These are phyloP conservation scores for Diaporthe australafricana DNA, from an alignment of 2,329 filamentous ascomycete species.

Conservation along the genomic window DNA sequence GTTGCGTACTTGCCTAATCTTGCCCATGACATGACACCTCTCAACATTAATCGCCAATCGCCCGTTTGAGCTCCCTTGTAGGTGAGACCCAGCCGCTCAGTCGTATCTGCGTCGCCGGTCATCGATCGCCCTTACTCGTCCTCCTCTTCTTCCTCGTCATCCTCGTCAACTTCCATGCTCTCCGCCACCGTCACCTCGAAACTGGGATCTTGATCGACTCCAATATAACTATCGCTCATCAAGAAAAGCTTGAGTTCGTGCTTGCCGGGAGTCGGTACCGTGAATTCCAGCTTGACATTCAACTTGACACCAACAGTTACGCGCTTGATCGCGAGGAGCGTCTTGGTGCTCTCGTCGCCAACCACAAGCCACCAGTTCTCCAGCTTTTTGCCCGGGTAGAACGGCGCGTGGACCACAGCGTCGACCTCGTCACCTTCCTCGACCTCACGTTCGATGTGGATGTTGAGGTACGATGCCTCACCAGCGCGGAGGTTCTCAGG, in stretches of 20 bases:
- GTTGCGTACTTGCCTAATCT: constrained; percentile 26
- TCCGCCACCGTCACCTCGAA: constrained; percentile 90
- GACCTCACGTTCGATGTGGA: constrained; percentile 86
- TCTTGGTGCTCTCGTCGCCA: constrained; percentile 90
- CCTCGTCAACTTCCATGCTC: constrained; percentile 94
- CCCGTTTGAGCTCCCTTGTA: background rate
- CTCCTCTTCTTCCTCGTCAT: constrained; percentile 82
- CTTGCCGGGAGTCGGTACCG: constrained; percentile 84
- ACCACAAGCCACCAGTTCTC: constrained; percentile 99
- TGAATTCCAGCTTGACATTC: constrained; percentile 86
- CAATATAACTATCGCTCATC: constrained; percentile 97
- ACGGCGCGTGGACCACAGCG: constrained; percentile 90
- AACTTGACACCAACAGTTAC: constrained; percentile 86
- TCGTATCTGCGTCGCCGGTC: background rate
- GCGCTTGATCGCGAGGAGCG: constrained; percentile 90
- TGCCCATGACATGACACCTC: background rate
- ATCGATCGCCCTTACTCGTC: constrained; percentile 45
- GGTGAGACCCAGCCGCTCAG: background rate
- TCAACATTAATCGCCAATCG: constrained; percentile 1
- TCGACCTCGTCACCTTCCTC: constrained; percentile 80
- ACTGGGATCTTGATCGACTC: constrained; percentile 93
- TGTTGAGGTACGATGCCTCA: constrained; percentile 82
- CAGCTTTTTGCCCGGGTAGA: constrained; percentile 91
- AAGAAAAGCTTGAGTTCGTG: constrained; percentile 92
- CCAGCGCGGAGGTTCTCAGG: constrained; percentile 83